A percentile compares a stretch with the other conserved stretches of the same genome.
Evolutionary conservation across 23 red algal species (phyloP).

Genomic region (Gracilaria caudata): DNA sequence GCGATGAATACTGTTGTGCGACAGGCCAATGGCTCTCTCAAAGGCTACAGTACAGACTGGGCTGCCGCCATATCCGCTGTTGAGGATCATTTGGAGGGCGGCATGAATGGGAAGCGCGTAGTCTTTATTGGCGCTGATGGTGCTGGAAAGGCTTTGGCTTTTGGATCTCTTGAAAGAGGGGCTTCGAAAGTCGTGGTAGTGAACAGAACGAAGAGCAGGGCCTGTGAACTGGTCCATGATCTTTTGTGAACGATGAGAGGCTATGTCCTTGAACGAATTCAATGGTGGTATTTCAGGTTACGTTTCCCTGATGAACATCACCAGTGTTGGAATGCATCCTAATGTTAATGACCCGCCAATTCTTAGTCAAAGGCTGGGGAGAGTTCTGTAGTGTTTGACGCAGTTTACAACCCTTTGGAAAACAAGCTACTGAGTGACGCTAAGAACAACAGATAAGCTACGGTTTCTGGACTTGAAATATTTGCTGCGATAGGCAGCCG

Average conservation of each 20-base stretch:
- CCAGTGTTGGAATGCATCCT: conserved; percentile 89
- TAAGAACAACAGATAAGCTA: conserved; percentile 40
- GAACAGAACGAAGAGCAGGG: conserved; percentile 78
- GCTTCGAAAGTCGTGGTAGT: conserved; percentile 65
- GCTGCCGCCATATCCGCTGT: conserved; percentile 80
- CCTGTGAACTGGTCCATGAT: conserved; percentile 48
- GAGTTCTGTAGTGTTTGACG: conserved; percentile 87
- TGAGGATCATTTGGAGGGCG: conserved; percentile 35
- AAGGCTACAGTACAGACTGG: conserved; percentile 91
- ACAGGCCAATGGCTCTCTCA: conserved; percentile 36
- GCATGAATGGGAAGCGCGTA: conserved; percentile 62
- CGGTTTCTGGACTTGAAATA: conserved; percentile 93
- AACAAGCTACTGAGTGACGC: conserved; percentile 83
- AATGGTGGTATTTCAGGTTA: background rate
- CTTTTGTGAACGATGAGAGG: conserved; percentile 16
- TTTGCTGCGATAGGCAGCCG: conserved; percentile 94
- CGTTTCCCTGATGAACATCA: conserved; percentile 90
- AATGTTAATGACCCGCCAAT: conserved; percentile 63
- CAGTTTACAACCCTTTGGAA: conserved; percentile 93
- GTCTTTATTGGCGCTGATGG: conserved; percentile 85
- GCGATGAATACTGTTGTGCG: no score
- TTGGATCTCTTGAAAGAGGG: conserved; percentile 65
- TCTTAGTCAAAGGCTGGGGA: conserved; percentile 2
- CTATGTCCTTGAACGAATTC: conserved; percentile 42
- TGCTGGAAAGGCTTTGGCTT: conserved; percentile 86